A percentile compares a stretch with the other conserved stretches of the same genome.
Evolutionary conservation across 768 basidiomycete genomes (phyloP).

Genomic region (Terana coerulea): DNA sequence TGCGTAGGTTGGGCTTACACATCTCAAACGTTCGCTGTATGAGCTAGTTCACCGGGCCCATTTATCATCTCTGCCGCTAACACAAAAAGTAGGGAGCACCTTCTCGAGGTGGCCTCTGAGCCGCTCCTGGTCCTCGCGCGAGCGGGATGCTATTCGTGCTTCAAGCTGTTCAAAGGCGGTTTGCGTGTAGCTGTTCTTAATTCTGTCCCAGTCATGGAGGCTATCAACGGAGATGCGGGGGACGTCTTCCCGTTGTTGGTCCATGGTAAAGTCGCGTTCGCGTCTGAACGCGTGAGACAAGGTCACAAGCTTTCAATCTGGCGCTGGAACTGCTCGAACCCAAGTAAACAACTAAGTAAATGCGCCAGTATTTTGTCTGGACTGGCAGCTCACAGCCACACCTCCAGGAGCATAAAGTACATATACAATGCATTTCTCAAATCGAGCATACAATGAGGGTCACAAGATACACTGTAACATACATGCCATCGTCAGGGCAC

Average conservation of each 20-base stretch:
- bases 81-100: conserved; percentile 31
- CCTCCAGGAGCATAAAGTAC: too few species aligned
- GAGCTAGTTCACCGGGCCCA: conserved; percentile 36
- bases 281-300: too few species aligned
- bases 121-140: conserved; percentile 41
- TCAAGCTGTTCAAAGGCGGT: conserved; percentile 43
- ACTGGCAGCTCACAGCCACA: too few species aligned
- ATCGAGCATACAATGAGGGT: too few species aligned
- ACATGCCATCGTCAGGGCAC: too few species aligned
- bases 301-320: too few species aligned
- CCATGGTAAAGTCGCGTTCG: conserved; percentile 18
- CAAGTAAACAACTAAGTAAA: too few species aligned
- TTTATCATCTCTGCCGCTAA: not conserved
- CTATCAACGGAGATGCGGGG: conserved; percentile 61
- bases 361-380: too few species aligned
- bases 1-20: conserved; percentile 67
- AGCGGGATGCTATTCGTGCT: conserved; percentile 37
- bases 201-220: conserved; percentile 61
- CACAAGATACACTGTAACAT: too few species aligned
- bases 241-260: conserved; percentile 38
- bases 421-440: too few species aligned
- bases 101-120: conserved; percentile 48
- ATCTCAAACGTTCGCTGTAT: conserved; percentile 59
- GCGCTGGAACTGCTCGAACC: too few species aligned
- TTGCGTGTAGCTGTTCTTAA: conserved; percentile 49